Conservation (phyloP, 2,329 filamentous ascomycete genomes). For the Colletotrichum phormii region DNA sequence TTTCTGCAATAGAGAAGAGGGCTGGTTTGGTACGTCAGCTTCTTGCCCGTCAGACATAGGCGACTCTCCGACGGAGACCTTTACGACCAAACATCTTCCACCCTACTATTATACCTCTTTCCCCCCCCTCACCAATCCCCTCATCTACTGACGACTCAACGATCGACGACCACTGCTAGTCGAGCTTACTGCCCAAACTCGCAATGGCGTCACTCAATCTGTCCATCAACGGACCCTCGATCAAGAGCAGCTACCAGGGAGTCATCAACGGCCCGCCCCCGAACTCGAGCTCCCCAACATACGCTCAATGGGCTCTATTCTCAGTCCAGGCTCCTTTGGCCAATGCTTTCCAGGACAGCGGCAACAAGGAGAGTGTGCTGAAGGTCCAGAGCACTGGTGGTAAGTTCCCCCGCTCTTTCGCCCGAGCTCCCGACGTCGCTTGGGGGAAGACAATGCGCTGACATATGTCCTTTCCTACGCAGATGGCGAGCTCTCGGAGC, state of each 20-base stretch:
- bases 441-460: slow-evolving; percentile 30
- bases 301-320: slow-evolving; percentile 93
- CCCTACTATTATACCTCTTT: slow-evolving; percentile 3
- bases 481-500: slow-evolving; percentile 92
- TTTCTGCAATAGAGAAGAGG: slow-evolving; percentile 27
- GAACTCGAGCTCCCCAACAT: slow-evolving; percentile 78
- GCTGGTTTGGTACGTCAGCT: slow-evolving; percentile 39
- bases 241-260: slow-evolving; percentile 81
- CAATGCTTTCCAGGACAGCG: slow-evolving; percentile 91
- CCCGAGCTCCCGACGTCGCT: slow-evolving; percentile 30
- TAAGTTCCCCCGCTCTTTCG: slow-evolving; percentile 51
- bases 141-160: slow-evolving; percentile 14
- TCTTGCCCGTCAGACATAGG: slow-evolving; percentile 34
- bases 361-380: slow-evolving; percentile 90
- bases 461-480: slow-evolving; percentile 33
- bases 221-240: slow-evolving; percentile 83
- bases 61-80: slow-evolving; percentile 31
- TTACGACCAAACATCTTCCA: slow-evolving; percentile 21
- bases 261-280: slow-evolving; percentile 65
- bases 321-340: slow-evolving; percentile 91
- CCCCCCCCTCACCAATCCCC: not conserved
- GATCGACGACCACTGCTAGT: slow-evolving; percentile 33
- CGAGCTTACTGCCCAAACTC: slow-evolving; percentile 40
- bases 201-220: slow-evolving; percentile 84
- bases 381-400: slow-evolving; percentile 94